Percentiles rank a stretch among this genome's conserved stretches.
Conservation (phyloP, 1,284 basidiomycete genomes). For the Ceratorhiza oryzae-sativae region DNA sequence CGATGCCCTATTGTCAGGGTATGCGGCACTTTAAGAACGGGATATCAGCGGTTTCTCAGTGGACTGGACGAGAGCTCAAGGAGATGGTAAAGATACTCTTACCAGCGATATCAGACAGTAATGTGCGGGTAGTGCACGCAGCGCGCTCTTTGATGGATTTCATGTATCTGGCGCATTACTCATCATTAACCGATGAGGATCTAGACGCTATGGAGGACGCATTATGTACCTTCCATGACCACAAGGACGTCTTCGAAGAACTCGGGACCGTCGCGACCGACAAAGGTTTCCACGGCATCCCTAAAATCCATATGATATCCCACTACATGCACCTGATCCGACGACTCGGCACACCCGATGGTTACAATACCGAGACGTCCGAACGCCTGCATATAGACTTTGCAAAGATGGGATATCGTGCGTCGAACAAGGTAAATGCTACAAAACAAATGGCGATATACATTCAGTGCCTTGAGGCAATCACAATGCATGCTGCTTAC, state of each 20-base stretch:
- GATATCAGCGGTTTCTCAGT: constrained; percentile 31
- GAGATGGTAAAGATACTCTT: constrained; percentile 29
- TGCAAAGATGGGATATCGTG: constrained; percentile 38
- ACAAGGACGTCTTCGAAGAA: constrained; percentile 50
- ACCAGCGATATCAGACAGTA: not conserved
- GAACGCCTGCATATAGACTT: constrained; percentile 43
- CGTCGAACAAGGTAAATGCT: constrained; percentile 36
- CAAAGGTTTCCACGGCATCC: constrained; percentile 50
- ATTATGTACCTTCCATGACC: constrained; percentile 47
- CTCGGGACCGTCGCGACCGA: constrained; percentile 44
- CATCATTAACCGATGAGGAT: not conserved
- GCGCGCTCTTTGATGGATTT: constrained; percentile 51
- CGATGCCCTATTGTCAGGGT: constrained; percentile 18
- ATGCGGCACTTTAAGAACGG: constrained; percentile 37
- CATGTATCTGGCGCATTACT: constrained; percentile 44
- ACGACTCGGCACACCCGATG: constrained; percentile 40
- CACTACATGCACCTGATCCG: constrained; percentile 37
- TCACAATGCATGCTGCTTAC: constrained; percentile 26
- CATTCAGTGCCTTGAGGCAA: constrained; percentile 34
- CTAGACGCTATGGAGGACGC: constrained; percentile 38
- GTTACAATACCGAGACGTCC: constrained; percentile 40
- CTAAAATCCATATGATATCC: constrained; percentile 52
- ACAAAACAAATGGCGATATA: constrained; percentile 41
- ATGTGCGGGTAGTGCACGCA: constrained; percentile 30
- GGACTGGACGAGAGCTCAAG: constrained; percentile 36